Evolutionary conservation across 345 rosid species (phyloP).

Genomic region (Salix exigua): DNA sequence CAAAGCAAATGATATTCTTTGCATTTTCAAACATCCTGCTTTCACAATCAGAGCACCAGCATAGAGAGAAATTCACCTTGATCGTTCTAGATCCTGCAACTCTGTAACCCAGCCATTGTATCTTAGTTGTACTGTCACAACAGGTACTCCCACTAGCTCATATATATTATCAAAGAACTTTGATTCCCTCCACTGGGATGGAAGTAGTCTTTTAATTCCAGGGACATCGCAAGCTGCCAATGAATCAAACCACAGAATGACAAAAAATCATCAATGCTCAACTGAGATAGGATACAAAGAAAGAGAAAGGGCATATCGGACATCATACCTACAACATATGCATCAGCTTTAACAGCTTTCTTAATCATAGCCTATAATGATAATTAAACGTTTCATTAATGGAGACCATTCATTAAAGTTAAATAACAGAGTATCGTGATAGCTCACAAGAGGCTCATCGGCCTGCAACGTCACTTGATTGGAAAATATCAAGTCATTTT

Average conservation of each 20-base stretch:
- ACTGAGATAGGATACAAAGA: neutral
- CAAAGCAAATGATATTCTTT: neutral
- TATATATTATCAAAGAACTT: conserved; percentile 77
- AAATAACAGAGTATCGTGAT: no score
- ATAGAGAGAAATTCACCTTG: conserved; percentile 50
- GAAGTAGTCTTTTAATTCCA: conserved; percentile 90
- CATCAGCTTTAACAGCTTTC: conserved; percentile 85
- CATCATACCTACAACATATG: conserved; percentile 71
- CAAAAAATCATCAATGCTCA: neutral
- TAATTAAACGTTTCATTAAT: conserved; percentile 6
- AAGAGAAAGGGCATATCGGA: neutral
- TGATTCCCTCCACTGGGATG: conserved; percentile 68
- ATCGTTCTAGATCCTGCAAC: conserved; percentile 66
- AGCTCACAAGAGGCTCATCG: no score
- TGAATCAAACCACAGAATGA: conserved; percentile 1
- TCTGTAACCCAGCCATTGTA: conserved; percentile 98
- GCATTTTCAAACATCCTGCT: neutral
- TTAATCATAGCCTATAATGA: conserved; percentile 69
- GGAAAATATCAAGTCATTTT: neutral
- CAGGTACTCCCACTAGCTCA: conserved; percentile 90
- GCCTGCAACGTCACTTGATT: neutral
- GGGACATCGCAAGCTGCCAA: conserved; percentile 90
- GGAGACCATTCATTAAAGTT: neutral
- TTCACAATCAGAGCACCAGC: neutral
- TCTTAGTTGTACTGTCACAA: conserved; percentile 84